Conservation (phyloP, 768 basidiomycete species). For the Tulasnella sp. region DNA sequence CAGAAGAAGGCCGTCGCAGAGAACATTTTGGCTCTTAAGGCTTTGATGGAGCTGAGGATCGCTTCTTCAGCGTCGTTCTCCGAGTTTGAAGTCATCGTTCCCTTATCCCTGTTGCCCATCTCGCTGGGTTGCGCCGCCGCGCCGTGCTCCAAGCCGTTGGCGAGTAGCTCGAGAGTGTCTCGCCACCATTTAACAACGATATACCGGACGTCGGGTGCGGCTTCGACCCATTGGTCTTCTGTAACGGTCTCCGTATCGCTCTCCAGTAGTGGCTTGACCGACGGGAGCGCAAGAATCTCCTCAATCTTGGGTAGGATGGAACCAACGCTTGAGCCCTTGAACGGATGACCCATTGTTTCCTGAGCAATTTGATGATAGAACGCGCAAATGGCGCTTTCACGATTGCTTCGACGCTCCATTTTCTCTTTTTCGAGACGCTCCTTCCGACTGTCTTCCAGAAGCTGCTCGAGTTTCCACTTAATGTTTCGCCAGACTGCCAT, state of each 20-base stretch:
- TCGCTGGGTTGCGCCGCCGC: background rate
- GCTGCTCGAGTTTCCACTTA: too few species aligned
- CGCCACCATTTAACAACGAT: background rate
- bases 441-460: too few species aligned
- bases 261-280: background rate
- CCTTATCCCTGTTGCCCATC: too few species aligned
- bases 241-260: background rate
- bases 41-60: background rate
- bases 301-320: too few species aligned
- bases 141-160: background rate
- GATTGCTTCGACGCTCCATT: too few species aligned
- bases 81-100: background rate
- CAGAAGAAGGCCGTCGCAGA: background rate
- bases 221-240: background rate
- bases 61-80: background rate
- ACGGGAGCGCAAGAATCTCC: background rate
- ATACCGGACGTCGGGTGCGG: background rate
- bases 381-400: too few species aligned
- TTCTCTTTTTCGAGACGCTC: too few species aligned
- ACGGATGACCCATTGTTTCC: too few species aligned
- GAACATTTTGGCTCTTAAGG: background rate
- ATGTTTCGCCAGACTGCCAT: too few species aligned
- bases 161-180: background rate
- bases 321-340: too few species aligned
- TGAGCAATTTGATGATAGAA: too few species aligned